Evolutionary conservation across 1,139 yeast genomes (phyloP), one percentile per base, ranked within the genome.

Genomic region (Scheffersomyces segobiensis): DNA sequence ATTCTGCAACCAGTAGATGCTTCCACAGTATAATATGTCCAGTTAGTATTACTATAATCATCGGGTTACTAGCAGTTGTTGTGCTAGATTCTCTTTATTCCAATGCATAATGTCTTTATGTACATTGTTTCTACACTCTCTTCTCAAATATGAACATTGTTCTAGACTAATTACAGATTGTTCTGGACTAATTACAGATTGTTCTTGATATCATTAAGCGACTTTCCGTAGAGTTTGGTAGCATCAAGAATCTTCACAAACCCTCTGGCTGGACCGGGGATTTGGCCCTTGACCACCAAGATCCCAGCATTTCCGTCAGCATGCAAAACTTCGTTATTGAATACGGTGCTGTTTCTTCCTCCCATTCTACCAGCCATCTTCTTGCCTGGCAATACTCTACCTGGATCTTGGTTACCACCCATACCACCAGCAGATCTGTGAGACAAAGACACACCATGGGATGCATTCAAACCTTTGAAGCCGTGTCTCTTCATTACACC

Each of bases 291-390:
- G 55, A 95, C 87, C 57, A 93, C 80, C 60, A 95, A 79, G 58
- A 91, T 87, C 12, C 97, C 97, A 60, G 88, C 86, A 55, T 84
- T 93, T 53, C 88, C 91, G 71, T 91, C 93, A 19, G 88, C 88
- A 70, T 89, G 89, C 70, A 95, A 79, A 22, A 96, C 89, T 71
- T 87, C 83, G 51, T 87, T 81, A 73, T 93, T 93, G 71, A 87
- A 91, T 47, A 87, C 85, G 4, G 99, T 95, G 63, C 86, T 84
- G 66, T 80, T 82, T 59, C 84, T 81, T 61, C 85, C 87, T 64
- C 99, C 99, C 96, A 93, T 89, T 75, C 91, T 90, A 64, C 99
- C 99, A 46, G 99, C 97, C 98, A 96, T 93, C 77, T 93, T 95
- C 80, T 92, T 93, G 49, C 98, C 98, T 18, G 98, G 98, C 63